Conservation (phyloP, 2,329 filamentous ascomycete genomes). For the Fusarium albidum region DNA sequence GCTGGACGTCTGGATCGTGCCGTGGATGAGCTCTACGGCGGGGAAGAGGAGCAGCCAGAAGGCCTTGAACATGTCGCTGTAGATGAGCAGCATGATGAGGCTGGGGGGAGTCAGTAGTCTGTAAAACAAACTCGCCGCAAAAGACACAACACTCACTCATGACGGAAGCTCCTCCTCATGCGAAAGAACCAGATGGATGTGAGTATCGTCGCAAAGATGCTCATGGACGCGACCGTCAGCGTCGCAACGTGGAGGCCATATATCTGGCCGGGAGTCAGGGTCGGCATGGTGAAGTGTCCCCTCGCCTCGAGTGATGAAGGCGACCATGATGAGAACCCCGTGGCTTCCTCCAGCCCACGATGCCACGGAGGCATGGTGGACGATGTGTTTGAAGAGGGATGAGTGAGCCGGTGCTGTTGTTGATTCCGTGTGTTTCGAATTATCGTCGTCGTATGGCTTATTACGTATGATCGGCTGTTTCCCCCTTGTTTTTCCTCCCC, state of each 20-base stretch:
- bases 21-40: constrained; percentile 62
- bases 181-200: constrained; percentile 76
- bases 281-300: constrained; percentile 28
- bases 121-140: not conserved
- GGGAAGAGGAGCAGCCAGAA: constrained; percentile 74
- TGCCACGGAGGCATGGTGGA: constrained; percentile 33
- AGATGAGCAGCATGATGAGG: constrained; percentile 77
- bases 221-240: constrained; percentile 57
- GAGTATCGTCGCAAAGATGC: constrained; percentile 62
- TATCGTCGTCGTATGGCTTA: constrained; percentile 10
- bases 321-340: constrained; percentile 18
- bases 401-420: not conserved
- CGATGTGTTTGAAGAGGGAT: constrained; percentile 7
- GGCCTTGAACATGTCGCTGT: constrained; percentile 76
- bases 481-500: not conserved
- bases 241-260: constrained; percentile 41
- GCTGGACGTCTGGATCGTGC: constrained; percentile 58
- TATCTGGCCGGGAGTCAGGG: constrained; percentile 28
- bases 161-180: constrained; percentile 78
- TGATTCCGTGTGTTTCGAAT: not conserved
- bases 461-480: too few species aligned
- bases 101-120: constrained; percentile 48
- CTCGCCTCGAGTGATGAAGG: constrained; percentile 25
- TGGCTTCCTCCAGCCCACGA: constrained; percentile 10
- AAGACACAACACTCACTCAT: constrained; percentile 51